Conservation (phyloP, 2,329 filamentous ascomycete species). For the Tolypocladium tropicale region DNA sequence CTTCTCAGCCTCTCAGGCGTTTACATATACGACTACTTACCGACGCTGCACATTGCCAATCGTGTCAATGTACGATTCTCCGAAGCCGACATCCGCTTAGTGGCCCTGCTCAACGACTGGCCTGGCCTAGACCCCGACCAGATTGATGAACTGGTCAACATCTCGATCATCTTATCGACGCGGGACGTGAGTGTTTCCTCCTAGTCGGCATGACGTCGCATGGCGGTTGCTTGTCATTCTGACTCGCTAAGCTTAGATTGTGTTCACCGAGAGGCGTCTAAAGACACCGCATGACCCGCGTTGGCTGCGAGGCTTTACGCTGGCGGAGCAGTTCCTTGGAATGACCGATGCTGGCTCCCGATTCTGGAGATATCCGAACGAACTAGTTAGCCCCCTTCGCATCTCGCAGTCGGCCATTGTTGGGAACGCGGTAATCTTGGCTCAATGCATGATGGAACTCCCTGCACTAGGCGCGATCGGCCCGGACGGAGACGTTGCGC, state of each 20-base stretch:
- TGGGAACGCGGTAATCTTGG: conserved; percentile 26
- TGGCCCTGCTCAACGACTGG: conserved; percentile 15
- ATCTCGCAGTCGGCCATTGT: conserved; percentile 30
- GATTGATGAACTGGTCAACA: conserved; percentile 25
- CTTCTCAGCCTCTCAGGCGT: conserved; percentile 30
- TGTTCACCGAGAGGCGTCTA: conserved; percentile 25
- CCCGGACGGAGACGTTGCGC: conserved; percentile 14
- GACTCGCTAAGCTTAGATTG: conserved; percentile 19
- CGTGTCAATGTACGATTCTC: conserved; percentile 23
- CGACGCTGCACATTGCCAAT: conserved; percentile 17
- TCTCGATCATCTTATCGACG: conserved; percentile 27
- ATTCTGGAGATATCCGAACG: conserved; percentile 23
- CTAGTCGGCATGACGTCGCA: not conserved
- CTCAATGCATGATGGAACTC: conserved; percentile 27
- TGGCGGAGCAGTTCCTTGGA: conserved; percentile 23
- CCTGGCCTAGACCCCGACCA: conserved; percentile 10
- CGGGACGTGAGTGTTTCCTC: conserved; percentile 22
- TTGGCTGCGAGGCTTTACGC: conserved; percentile 26
- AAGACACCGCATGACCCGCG: conserved; percentile 21
- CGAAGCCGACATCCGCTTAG: conserved; percentile 19
- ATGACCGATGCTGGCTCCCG: conserved; percentile 24
- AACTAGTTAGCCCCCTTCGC: conserved; percentile 22
- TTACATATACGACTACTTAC: conserved; percentile 30
- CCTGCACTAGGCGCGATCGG: conserved; percentile 15
- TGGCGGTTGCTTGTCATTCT: not conserved